Evolutionary conservation across 306 rosid species (phyloP).

Genomic region (Fragaria vesca): DNA sequence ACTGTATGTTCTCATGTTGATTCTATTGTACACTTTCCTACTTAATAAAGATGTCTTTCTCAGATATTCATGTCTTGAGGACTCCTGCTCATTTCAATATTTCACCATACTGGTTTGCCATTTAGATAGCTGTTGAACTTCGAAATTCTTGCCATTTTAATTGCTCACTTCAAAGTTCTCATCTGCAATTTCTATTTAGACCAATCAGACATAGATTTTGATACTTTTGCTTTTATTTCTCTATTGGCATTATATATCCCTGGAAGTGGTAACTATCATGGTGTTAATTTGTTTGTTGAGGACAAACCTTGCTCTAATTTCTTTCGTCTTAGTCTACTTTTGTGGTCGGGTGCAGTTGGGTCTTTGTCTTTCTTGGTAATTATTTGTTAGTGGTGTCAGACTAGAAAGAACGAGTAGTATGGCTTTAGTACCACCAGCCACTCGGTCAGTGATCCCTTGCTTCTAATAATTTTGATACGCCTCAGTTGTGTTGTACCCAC

Average conservation of each 20-base stretch:
- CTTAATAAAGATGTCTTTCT: neutral
- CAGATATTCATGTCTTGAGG: neutral
- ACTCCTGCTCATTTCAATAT: neutral
- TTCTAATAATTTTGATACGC: neutral
- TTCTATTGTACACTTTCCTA: neutral
- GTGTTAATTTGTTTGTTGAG: constrained; percentile 19
- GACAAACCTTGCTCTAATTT: constrained; percentile 27
- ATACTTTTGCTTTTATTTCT: neutral
- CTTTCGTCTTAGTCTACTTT: constrained; percentile 16
- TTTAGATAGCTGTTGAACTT: constrained; percentile 3
- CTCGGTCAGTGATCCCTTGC: constrained; percentile 10
- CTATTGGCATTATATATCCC: neutral
- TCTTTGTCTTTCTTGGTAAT: neutral
- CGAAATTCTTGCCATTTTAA: neutral
- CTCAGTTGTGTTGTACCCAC: neutral
- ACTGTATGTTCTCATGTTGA: constrained; percentile 1
- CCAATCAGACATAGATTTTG: neutral
- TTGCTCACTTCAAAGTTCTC: neutral
- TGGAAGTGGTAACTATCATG: constrained; percentile 15
- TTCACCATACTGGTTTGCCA: neutral
- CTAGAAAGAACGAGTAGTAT: constrained; percentile 7
- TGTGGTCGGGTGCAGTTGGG: constrained; percentile 8
- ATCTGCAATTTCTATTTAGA: neutral
- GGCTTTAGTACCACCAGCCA: neutral
- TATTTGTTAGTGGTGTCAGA: constrained; percentile 22